Evolutionary conservation across 2,329 filamentous ascomycete genomes (phyloP), one percentile per base, ranked within the genome.

Genomic region (Aureobasidium sp.): DNA sequence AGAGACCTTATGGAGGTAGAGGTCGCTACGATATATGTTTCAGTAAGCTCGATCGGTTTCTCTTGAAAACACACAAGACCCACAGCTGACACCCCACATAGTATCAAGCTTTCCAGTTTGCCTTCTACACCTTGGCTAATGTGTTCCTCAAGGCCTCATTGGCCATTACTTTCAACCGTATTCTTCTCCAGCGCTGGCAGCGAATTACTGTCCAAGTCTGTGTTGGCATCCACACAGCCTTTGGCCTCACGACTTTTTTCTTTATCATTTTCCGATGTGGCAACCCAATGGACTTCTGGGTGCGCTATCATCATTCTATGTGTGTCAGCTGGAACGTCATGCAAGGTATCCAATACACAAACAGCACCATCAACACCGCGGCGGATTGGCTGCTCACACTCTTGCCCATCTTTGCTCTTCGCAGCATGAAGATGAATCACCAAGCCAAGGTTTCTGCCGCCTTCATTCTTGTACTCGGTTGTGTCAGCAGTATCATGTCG

Each of bases 81-180:
- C 19, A 6, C 6, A 35, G 27, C 38, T 41, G 19, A 41, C 21
- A 21, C 11, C 4, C 14, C 10, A 4, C 4, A 29, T 21, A 65
- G 62, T 60, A 62, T 41, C 53, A 61, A 8, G 24, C 64, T n/a
- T 56, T 68, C 2, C 62, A 64, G 35, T 67, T 74, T 53, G 61
- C 60, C 10, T 62, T 68, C 1, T 74, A 75, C 56, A 58, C 71
- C 24, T 50, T 68, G 7, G 65, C 69, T 1, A 68, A 71, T 56
- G 67, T 71, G 53, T 57, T 68, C 12, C 59, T 74, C 54, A 75
- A 75, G 56, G 66, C 74, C 24, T 73, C 72, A 1, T 58, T 75
- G 6, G 70, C 65, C 7, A 60, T 74, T 25, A 73, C 74, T 61
- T 74, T 74, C 59, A 62, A 70, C 2, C 70, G 73, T 3, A 69